Evolutionary conservation across 2,329 filamentous ascomycete species (phyloP).

Genomic region (Diaporthe humulicola): DNA sequence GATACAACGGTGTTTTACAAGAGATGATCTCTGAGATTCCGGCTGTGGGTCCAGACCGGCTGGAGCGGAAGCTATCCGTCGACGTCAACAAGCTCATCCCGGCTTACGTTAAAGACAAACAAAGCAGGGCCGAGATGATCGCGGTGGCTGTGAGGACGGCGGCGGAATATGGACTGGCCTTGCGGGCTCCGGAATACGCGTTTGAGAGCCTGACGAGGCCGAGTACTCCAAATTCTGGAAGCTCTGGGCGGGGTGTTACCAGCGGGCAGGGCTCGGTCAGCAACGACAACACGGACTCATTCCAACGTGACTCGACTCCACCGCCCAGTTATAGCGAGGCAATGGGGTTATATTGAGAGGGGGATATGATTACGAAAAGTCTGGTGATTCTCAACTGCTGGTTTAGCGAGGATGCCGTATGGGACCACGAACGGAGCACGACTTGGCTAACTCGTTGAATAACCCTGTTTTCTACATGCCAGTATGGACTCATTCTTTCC

Average conservation of each 20-base stretch:
- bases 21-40: conserved; percentile 41
- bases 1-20: conserved; percentile 40
- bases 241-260: accelerated
- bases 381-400: not conserved
- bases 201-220: not conserved
- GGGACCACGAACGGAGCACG: not conserved
- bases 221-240: not conserved
- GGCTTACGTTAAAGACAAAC: not conserved
- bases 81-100: conserved; percentile 40
- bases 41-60: conserved; percentile 34
- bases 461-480: no score
- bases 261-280: accelerated
- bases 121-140: not conserved
- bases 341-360: not conserved
- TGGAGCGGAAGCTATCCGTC: conserved; percentile 41
- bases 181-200: not conserved
- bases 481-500: no score
- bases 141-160: not conserved
- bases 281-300: no score
- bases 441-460: no score
- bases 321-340: not conserved
- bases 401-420: not conserved
- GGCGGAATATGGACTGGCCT: not conserved
- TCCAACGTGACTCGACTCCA: not conserved
- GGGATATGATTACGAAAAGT: not conserved